These are phyloP conservation scores for Penicillium sp. DNA, from an alignment of 2,329 filamentous ascomycete species.

Conservation along the genomic window DNA sequence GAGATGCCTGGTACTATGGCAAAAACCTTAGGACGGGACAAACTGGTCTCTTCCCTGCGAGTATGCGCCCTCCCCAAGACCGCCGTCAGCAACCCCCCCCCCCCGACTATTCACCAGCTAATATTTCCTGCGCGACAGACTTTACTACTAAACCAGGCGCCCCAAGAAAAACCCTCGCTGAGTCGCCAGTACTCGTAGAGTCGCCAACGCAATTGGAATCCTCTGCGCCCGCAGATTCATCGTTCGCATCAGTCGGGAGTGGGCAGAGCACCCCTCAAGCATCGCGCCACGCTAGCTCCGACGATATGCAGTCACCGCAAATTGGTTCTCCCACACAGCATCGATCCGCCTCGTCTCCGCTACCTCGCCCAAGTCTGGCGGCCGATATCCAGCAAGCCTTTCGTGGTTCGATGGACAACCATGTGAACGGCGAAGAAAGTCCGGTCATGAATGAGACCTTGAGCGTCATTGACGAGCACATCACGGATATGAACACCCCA, in stretches of 20 bases:
- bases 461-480: constrained; percentile 95
- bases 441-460: constrained; percentile 91
- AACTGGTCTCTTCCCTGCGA: constrained; percentile 49
- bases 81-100: neutral
- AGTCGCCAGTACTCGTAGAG: constrained; percentile 7
- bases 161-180: constrained; percentile 2
- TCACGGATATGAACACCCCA: constrained; percentile 74
- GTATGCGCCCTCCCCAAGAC: constrained; percentile 27
- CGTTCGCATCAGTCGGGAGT: constrained; percentile 27
- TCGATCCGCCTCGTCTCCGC: constrained; percentile 35
- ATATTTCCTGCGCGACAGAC: constrained; percentile 7
- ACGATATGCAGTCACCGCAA: constrained; percentile 26
- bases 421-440: constrained; percentile 57
- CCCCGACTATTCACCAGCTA: neutral
- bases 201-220: constrained; percentile 14
- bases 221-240: constrained; percentile 15
- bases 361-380: constrained; percentile 34
- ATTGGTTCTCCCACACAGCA: constrained; percentile 26
- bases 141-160: constrained; percentile 15
- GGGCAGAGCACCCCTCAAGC: constrained; percentile 40
- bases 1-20: constrained; percentile 65
- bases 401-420: constrained; percentile 46
- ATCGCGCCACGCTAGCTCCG: constrained; percentile 37
- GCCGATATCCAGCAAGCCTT: constrained; percentile 44
- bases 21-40: constrained; percentile 41